Evolutionary conservation across 768 basidiomycete genomes (phyloP).

Genomic region (Phanerochaete sordida): DNA sequence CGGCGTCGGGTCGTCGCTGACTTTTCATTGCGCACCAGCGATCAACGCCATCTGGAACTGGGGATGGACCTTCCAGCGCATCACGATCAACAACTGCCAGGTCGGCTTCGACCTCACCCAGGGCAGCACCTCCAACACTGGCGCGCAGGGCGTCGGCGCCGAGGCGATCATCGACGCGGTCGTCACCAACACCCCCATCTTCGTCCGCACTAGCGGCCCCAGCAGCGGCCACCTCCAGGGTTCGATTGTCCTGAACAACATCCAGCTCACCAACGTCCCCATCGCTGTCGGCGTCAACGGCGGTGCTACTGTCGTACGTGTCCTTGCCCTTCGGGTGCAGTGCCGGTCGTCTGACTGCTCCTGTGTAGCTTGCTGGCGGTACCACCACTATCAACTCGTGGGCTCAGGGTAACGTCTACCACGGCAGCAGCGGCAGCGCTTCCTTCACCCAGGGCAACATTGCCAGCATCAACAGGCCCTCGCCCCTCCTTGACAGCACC

Average conservation of each 20-base stretch:
- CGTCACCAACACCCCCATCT: constrained; percentile 59
- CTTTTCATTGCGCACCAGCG: constrained; percentile 1
- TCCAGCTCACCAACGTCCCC: constrained; percentile 54
- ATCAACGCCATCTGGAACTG: constrained; percentile 26
- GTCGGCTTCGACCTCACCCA: constrained; percentile 28
- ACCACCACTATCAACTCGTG: constrained; percentile 60
- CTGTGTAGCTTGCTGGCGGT: constrained; percentile 37
- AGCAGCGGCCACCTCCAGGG: constrained; percentile 47
- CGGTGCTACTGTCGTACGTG: constrained; percentile 40
- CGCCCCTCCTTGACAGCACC: constrained; percentile 49
- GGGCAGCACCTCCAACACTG: constrained; percentile 13
- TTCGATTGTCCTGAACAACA: constrained; percentile 65
- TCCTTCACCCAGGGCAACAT: constrained; percentile 53
- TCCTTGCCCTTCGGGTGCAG: background rate
- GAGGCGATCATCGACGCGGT: constrained; percentile 64
- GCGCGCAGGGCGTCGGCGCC: constrained; percentile 41
- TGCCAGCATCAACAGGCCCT: constrained; percentile 46
- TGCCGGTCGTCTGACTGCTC: background rate
- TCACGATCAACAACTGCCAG: constrained; percentile 37
- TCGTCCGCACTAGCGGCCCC: constrained; percentile 47
- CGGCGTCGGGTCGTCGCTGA: constrained; percentile 6
- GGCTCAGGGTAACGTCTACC: constrained; percentile 75
- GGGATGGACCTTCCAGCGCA: constrained; percentile 51
- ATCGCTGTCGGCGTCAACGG: constrained; percentile 54
- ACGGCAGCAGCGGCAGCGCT: constrained; percentile 41